Evolutionary conservation across 140 eudicot genomes (phyloP).

Genomic region (Senecio squalidus): DNA sequence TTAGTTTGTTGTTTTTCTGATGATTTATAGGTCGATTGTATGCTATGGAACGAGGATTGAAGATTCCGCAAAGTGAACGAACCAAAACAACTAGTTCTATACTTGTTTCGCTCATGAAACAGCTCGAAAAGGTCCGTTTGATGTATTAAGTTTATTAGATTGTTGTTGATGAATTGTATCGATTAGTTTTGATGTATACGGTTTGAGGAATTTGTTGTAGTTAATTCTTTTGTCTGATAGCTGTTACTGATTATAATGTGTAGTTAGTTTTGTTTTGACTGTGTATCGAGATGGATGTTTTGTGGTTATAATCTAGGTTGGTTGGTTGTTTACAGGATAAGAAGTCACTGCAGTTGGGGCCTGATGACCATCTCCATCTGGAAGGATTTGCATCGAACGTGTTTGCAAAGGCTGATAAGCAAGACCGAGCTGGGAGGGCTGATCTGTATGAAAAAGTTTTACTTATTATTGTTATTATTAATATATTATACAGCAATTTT

Average conservation of each 20-base stretch:
- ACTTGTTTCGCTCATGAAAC: constrained; percentile 79
- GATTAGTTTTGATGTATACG: neutral
- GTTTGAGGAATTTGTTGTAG: neutral
- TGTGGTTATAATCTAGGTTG: constrained; percentile 1
- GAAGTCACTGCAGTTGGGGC: constrained; percentile 61
- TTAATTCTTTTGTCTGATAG: too few species aligned
- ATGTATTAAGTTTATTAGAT: constrained; percentile 3
- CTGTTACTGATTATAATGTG: neutral
- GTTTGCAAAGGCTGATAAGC: constrained; percentile 92
- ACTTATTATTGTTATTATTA: too few species aligned
- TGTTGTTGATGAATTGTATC: neutral
- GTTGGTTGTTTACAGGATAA: constrained; percentile 53
- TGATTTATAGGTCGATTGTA: constrained; percentile 68
- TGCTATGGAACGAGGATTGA: constrained; percentile 94
- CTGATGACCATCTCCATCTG: constrained; percentile 84
- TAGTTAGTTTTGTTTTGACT: neutral
- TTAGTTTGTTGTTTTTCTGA: neutral
- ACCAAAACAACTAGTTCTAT: constrained; percentile 74
- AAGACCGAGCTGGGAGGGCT: constrained; percentile 94
- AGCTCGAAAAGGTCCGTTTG: constrained; percentile 76
- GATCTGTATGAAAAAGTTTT: constrained; percentile 59
- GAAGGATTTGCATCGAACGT: constrained; percentile 95
- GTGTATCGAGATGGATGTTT: neutral
- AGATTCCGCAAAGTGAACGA: constrained; percentile 78
- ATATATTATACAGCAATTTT: constrained; percentile 1